Evolutionary conservation across 495 filamentous ascomycete species (phyloP).

Genomic region (Neurospora sp.): DNA sequence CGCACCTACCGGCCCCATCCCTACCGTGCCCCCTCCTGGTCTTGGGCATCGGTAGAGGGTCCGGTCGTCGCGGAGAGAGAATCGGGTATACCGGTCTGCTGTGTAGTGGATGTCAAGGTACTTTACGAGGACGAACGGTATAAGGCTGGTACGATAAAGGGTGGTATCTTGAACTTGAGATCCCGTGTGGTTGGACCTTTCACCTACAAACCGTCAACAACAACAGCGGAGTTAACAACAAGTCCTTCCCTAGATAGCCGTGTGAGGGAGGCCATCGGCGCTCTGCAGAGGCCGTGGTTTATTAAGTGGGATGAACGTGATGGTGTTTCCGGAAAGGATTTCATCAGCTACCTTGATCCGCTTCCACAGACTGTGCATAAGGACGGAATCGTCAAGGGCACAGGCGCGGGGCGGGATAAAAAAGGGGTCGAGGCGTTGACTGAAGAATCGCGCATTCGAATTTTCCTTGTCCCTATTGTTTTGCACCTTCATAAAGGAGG

Average conservation of each 20-base stretch:
- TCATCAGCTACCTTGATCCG: not conserved
- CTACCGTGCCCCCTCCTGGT: not conserved
- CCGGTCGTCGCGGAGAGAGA: not conserved
- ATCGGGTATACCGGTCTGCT: not conserved
- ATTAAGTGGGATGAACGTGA: not conserved
- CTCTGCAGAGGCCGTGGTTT: rapidly evolving
- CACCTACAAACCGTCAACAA: not conserved
- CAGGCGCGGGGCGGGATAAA: not conserved
- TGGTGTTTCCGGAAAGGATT: not conserved
- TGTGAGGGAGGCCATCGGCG: not conserved
- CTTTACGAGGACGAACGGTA: not conserved
- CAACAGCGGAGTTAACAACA: rapidly evolving
- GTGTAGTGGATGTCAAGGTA: not conserved
- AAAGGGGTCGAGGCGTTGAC: not conserved
- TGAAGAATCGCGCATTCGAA: not conserved
- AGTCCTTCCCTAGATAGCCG: not conserved
- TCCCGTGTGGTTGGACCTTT: not conserved
- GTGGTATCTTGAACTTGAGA: not conserved
- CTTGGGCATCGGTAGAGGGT: not conserved
- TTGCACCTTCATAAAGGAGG: not conserved
- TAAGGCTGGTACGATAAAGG: not conserved
- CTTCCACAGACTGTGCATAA: not conserved
- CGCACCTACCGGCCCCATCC: not conserved
- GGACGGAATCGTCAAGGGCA: not conserved
- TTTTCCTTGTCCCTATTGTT: not conserved